These are phyloP conservation scores for Tilletia caries DNA, from an alignment of 1,284 basidiomycete species.

Conservation along the genomic window DNA sequence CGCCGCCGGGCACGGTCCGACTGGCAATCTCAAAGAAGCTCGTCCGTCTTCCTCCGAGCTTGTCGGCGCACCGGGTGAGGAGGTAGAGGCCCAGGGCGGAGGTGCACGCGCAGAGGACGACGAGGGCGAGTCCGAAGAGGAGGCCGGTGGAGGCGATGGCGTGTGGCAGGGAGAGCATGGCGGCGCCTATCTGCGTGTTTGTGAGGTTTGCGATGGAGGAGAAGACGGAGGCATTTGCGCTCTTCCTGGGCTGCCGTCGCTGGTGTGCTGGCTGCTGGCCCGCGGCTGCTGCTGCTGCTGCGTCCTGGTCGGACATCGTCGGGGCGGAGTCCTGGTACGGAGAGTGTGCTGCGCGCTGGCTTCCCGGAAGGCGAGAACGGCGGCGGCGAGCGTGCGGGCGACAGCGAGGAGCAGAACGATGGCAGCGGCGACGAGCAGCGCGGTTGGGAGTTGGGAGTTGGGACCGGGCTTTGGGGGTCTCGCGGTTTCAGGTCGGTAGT, in stretches of 20 bases:
- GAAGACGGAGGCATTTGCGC: slow-evolving; percentile 19
- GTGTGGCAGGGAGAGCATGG: slow-evolving; percentile 53
- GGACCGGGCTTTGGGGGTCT: too few relatives aligned
- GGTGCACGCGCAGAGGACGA: slow-evolving; percentile 76
- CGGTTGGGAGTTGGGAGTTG: too few relatives aligned
- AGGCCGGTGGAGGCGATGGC: slow-evolving; percentile 56
- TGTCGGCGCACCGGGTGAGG: slow-evolving; percentile 78
- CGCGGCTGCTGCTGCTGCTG: too few relatives aligned
- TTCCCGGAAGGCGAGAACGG: too few relatives aligned
- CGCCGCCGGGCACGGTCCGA: slow-evolving; percentile 63
- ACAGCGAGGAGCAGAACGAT: too few relatives aligned
- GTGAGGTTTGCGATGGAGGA: slow-evolving; percentile 51
- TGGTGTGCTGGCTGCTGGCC: too few relatives aligned
- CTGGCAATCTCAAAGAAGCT: slow-evolving; percentile 42
- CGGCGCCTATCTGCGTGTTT: slow-evolving; percentile 53
- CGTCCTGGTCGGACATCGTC: too few relatives aligned
- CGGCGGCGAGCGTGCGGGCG: too few relatives aligned
- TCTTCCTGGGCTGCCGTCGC: neutral
- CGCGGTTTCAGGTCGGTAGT: too few relatives aligned
- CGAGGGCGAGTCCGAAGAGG: slow-evolving; percentile 73
- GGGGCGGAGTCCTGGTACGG: too few relatives aligned
- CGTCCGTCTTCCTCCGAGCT: slow-evolving; percentile 58
- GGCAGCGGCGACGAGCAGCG: too few relatives aligned
- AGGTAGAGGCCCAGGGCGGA: slow-evolving; percentile 85
- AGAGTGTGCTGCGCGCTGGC: too few relatives aligned